A percentile compares a stretch with the other conserved stretches of the same genome.
Conservation (phyloP, 306 rosid species). For the Sophora flavescens region DNA sequence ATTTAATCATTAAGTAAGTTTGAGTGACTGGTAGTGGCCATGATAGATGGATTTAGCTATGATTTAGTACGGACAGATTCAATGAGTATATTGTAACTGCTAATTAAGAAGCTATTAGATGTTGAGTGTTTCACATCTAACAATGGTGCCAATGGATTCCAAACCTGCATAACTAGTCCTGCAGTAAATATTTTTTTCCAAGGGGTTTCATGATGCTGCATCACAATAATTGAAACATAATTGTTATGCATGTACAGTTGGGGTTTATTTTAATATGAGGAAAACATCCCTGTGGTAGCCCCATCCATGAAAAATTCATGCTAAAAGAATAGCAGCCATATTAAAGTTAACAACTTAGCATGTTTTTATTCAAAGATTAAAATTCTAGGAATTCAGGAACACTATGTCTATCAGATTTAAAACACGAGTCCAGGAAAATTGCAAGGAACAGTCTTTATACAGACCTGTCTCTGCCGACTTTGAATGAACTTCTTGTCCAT, state of each 20-base stretch:
- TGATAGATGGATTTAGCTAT: not conserved
- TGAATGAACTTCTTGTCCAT: conserved; percentile 99
- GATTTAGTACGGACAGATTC: conserved; percentile 1
- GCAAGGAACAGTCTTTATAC: conserved; percentile 38
- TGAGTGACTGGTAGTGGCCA: not conserved
- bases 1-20: conserved; percentile 7
- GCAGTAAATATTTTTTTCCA: not conserved
- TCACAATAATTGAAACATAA: not conserved
- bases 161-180: not conserved
- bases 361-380: conserved; percentile 16
- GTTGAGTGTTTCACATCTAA: not conserved
- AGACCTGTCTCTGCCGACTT: conserved; percentile 94
- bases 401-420: conserved; percentile 22
- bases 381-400: not conserved
- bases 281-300: conserved; percentile 11
- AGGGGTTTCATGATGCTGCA: conserved; percentile 21
- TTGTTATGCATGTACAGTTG: not conserved
- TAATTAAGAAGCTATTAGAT: conserved; percentile 10
- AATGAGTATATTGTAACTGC: conserved; percentile 6
- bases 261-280: not conserved
- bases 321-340: conserved; percentile 16
- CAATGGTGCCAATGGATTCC: not conserved
- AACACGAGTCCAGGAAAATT: conserved; percentile 12
- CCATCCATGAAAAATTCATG: not conserved
- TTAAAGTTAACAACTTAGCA: conserved; percentile 4